These are phyloP conservation scores for Fusarium poae DNA, from an alignment of 2,329 filamentous ascomycete genomes.

Conservation along the genomic window DNA sequence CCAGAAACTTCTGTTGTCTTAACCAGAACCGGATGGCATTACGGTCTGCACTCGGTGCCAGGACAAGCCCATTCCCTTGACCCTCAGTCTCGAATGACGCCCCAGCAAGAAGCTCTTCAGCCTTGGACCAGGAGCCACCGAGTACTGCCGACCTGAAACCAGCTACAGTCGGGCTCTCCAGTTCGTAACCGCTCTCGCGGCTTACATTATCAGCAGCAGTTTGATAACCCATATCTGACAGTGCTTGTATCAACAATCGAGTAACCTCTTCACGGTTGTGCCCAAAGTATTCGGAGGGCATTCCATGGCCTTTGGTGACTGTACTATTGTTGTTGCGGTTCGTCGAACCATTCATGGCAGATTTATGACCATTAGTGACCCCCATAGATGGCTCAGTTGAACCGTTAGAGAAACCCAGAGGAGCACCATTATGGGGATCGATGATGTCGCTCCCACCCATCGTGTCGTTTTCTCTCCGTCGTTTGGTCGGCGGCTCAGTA, in stretches of 20 bases:
- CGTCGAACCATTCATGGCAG: conserved; percentile 68
- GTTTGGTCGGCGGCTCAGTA: conserved; percentile 53
- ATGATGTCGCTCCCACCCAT: conserved; percentile 68
- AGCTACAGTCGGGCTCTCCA: conserved; percentile 89
- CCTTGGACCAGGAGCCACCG: conserved; percentile 83
- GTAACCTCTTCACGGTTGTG: conserved; percentile 95
- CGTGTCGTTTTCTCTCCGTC: conserved; percentile 74
- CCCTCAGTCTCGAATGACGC: conserved; percentile 55
- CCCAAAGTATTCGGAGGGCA: conserved; percentile 73
- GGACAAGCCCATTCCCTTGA: conserved; percentile 72
- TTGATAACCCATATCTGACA: conserved; percentile 89
- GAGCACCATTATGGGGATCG: conserved; percentile 69
- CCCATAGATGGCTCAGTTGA: conserved; percentile 54
- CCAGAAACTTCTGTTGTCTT: conserved; percentile 93
- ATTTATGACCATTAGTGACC: conserved; percentile 63
- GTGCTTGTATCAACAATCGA: conserved; percentile 88
- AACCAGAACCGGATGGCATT: conserved; percentile 89
- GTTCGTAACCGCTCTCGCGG: conserved; percentile 84
- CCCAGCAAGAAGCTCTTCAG: conserved; percentile 83
- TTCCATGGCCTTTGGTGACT: conserved; percentile 22
- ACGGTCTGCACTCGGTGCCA: conserved; percentile 80
- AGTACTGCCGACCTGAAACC: conserved; percentile 86
- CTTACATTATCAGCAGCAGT: conserved; percentile 80
- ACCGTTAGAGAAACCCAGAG: conserved; percentile 56
- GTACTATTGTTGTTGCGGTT: conserved; percentile 47